A percentile compares a stretch with the other conserved stretches of the same genome.
Conservation (phyloP, 768 basidiomycete genomes). For the Auricularia sp. region DNA sequence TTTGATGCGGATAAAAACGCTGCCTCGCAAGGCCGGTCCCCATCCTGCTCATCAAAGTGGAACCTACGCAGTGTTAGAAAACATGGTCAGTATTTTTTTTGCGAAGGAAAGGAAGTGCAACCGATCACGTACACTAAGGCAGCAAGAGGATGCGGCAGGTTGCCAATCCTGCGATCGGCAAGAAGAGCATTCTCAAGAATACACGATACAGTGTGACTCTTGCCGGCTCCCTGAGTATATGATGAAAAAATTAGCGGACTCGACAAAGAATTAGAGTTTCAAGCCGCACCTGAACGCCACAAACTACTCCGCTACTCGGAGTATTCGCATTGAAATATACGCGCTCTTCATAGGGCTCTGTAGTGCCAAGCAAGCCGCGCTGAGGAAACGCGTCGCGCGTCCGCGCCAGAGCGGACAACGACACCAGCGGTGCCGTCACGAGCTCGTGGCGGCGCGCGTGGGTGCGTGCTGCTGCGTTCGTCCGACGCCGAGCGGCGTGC, state of each 20-base stretch:
- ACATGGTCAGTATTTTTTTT: neutral
- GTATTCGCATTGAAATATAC: conserved; percentile 31
- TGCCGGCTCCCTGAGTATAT: conserved; percentile 43
- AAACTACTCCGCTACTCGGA: conserved; percentile 65
- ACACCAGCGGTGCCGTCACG: neutral
- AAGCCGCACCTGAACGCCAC: conserved; percentile 32
- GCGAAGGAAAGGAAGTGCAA: neutral
- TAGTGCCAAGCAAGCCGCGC: neutral
- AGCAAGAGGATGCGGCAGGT: conserved; percentile 40
- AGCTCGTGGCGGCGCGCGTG: neutral
- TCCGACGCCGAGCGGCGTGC: neutral
- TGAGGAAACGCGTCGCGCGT: neutral
- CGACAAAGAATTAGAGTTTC: neutral
- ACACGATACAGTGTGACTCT: conserved; percentile 61
- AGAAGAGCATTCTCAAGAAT: conserved; percentile 64
- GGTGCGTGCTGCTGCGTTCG: neutral
- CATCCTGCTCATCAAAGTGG: conserved; percentile 7
- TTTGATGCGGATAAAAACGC: conserved; percentile 3
- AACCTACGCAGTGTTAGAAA: neutral
- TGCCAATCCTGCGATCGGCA: conserved; percentile 38
- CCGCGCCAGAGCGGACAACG: neutral
- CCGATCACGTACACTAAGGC: conserved; percentile 36
- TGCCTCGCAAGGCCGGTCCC: conserved; percentile 8
- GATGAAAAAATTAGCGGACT: neutral
- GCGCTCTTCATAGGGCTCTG: neutral